These are phyloP conservation scores for Naganishia antarctica DNA, from an alignment of 768 basidiomycete genomes.

Conservation along the genomic window DNA sequence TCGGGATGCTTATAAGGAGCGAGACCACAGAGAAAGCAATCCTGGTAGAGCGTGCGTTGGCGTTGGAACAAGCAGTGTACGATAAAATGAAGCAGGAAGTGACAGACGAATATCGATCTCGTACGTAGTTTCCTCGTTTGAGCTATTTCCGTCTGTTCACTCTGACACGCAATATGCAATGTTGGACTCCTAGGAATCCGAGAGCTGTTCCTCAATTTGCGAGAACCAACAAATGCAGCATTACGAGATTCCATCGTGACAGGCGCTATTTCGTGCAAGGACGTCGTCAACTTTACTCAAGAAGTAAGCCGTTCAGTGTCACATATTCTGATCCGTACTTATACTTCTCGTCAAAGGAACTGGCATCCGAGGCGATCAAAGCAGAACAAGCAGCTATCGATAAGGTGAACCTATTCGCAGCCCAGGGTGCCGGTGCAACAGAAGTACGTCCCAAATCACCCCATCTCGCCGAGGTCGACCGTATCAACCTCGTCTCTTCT, in stretches of 20 bases:
- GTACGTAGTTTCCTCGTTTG: slow-evolving; percentile 34
- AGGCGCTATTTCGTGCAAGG: slow-evolving; percentile 67
- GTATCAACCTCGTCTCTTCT: no score
- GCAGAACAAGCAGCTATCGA: slow-evolving; percentile 75
- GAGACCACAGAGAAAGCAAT: slow-evolving; percentile 68
- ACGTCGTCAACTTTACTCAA: slow-evolving; percentile 73
- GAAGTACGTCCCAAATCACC: slow-evolving; percentile 30
- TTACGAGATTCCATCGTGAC: slow-evolving; percentile 78
- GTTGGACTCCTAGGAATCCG: no score
- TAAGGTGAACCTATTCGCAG: slow-evolving; percentile 81
- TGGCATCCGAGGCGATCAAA: slow-evolving; percentile 90
- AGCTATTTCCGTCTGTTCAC: slow-evolving; percentile 44
- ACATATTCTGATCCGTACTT: no score
- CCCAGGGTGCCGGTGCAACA: slow-evolving; percentile 74
- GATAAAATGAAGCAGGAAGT: slow-evolving; percentile 33
- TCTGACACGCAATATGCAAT: no score
- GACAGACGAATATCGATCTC: slow-evolving; percentile 46
- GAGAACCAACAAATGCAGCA: slow-evolving; percentile 87
- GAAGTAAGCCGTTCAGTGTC: slow-evolving; percentile 59
- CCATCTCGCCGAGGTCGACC: no score
- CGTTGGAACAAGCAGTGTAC: slow-evolving; percentile 65
- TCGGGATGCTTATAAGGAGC: no score
- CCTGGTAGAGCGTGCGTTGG: slow-evolving; percentile 63
- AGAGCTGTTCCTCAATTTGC: slow-evolving; percentile 83
- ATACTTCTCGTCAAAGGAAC: slow-evolving; percentile 61